Percentiles rank a stretch among this genome's conserved stretches.
phyloP scores from a whole-genome alignment of 2,329 filamentous ascomycete genomes.

The Cercospora sp. region DNA sequence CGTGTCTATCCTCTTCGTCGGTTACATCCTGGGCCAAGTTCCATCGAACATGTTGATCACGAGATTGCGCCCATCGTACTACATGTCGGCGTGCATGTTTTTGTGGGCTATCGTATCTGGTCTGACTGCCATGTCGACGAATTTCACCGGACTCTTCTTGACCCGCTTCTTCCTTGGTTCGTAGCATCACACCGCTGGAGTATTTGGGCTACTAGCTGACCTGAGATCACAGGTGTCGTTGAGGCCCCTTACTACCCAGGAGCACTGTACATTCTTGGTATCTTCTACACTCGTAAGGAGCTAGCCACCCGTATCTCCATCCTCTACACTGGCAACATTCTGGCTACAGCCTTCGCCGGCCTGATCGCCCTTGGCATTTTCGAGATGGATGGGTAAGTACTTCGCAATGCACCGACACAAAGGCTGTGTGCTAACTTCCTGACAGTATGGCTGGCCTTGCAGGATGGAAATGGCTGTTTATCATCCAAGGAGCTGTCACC shows the following conservation, averaged over 20 bases:
- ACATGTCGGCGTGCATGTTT: conserved; percentile 40
- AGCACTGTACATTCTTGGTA: conserved; percentile 62
- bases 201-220: neutral
- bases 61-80: conserved; percentile 45
- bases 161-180: conserved; percentile 26
- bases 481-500: conserved; percentile 68
- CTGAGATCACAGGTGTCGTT: conserved; percentile 7
- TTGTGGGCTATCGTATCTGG: conserved; percentile 41
- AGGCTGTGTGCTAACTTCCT: neutral
- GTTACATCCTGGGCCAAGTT: conserved; percentile 45
- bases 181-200: neutral
- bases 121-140: conserved; percentile 27
- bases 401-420: neutral
- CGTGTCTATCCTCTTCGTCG: conserved; percentile 41
- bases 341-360: conserved; percentile 68
- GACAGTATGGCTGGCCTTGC: conserved; percentile 49
- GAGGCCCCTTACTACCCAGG: conserved; percentile 32
- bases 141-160: conserved; percentile 32
- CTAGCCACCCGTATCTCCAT: conserved; percentile 71
- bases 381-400: conserved; percentile 56
- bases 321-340: conserved; percentile 53
- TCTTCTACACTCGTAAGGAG: conserved; percentile 74
- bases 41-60: conserved; percentile 45
- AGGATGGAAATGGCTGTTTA: conserved; percentile 59
- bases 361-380: conserved; percentile 59